These are phyloP conservation scores for Brassica nigra DNA, from an alignment of 345 rosid genomes.

Conservation along the genomic window DNA sequence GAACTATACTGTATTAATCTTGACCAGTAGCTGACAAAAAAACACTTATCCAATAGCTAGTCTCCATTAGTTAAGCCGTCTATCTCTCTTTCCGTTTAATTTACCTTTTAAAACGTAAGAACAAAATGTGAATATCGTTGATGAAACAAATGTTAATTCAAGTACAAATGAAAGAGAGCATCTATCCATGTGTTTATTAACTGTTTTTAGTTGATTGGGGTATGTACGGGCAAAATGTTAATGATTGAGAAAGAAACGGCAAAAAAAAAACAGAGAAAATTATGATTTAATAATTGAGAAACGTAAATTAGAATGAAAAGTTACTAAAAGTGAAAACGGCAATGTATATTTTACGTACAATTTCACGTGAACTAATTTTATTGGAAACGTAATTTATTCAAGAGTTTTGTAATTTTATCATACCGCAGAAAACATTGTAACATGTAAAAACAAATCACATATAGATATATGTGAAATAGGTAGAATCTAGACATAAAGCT, in stretches of 20 bases:
- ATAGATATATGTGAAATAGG: slow-evolving; percentile 30
- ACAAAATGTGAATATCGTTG: slow-evolving; percentile 5
- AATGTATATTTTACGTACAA: not conserved
- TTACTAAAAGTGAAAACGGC: slow-evolving; percentile 26
- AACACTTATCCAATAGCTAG: not conserved
- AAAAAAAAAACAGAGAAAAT: not conserved
- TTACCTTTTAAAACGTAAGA: slow-evolving; percentile 20
- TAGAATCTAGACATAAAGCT: slow-evolving; percentile 39
- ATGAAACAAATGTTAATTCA: slow-evolving; percentile 1
- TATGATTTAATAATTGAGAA: slow-evolving; percentile 10
- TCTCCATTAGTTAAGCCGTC: slow-evolving; percentile 5
- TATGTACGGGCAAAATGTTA: slow-evolving; percentile 20
- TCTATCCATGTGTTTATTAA: not conserved
- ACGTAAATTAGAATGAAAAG: slow-evolving; percentile 23
- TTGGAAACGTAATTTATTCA: slow-evolving; percentile 24
- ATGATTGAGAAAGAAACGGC: slow-evolving; percentile 26
- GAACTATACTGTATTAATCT: not conserved
- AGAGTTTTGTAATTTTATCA: slow-evolving; percentile 6
- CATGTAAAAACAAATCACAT: not conserved
- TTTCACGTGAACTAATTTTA: slow-evolving; percentile 36
- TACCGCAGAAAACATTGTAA: not conserved
- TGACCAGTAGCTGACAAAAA: not conserved
- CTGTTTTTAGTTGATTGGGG: not conserved
- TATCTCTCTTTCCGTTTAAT: slow-evolving; percentile 9
- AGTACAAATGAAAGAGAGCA: not conserved